These are phyloP conservation scores for Uronychia setigera DNA, from an alignment of 73 alveolate genomes.

Conservation along the genomic window DNA sequence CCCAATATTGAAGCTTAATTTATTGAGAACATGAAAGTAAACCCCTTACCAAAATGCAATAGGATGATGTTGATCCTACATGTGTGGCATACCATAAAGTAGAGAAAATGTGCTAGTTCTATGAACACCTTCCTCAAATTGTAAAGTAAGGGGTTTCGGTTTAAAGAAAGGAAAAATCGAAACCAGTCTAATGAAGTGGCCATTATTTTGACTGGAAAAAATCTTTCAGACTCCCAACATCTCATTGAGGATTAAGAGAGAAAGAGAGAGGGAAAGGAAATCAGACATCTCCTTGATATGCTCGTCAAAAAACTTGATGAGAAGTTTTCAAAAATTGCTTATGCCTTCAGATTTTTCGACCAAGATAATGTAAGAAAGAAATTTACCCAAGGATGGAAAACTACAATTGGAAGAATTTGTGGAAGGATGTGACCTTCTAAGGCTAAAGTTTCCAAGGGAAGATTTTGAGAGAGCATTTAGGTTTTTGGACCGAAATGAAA, in stretches of 20 bases:
- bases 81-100: not conserved
- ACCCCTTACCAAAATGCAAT: not conserved
- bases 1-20: not conserved
- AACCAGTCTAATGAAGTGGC: not conserved
- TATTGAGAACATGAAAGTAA: not conserved
- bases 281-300: not conserved
- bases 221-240: not conserved
- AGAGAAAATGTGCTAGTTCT: not conserved
- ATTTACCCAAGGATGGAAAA: not conserved
- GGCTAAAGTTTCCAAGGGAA: not conserved
- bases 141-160: not conserved
- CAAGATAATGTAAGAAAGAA: not conserved
- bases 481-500: not conserved
- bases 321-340: not conserved
- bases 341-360: not conserved
- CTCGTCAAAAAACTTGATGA: not conserved
- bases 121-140: not conserved
- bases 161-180: not conserved
- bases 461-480: not conserved
- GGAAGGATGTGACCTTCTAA: not conserved
- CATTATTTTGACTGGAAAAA: not conserved
- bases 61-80: not conserved
- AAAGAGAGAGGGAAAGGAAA: not conserved
- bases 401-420: not conserved
- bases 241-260: not conserved